These are phyloP conservation scores for Acer yangbiense DNA, from an alignment of 345 rosid species.

Conservation along the genomic window DNA sequence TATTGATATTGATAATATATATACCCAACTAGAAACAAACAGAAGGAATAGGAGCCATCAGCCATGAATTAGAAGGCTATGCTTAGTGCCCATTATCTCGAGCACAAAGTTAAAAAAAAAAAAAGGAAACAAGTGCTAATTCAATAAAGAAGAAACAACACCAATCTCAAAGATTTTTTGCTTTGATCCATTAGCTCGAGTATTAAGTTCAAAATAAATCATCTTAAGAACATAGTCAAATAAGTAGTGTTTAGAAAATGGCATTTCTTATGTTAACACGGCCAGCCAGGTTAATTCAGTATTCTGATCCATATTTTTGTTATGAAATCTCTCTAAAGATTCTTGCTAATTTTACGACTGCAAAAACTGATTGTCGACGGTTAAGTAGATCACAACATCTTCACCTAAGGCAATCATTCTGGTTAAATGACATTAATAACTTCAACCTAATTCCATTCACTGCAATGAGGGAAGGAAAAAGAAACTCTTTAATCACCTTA, in stretches of 20 bases:
- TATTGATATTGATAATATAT: not conserved
- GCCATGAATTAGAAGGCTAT: not conserved
- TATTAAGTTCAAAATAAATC: not conserved
- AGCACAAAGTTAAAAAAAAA: not conserved
- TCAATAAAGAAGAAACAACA: constrained; percentile 4
- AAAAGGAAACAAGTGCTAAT: not conserved
- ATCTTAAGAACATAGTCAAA: not conserved
- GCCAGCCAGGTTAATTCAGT: not conserved
- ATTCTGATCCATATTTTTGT: not conserved
- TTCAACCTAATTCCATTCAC: not conserved
- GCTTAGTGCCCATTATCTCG: not conserved
- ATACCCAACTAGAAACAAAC: not conserved
- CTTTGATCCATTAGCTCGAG: not conserved
- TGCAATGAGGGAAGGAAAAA: not conserved
- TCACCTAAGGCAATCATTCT: not conserved
- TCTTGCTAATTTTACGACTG: not conserved
- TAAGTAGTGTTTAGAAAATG: not conserved
- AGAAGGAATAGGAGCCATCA: not conserved
- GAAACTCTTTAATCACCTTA: not conserved
- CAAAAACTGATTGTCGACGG: not conserved
- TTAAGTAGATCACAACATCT: not conserved
- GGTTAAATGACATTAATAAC: not conserved
- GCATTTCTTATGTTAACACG: not conserved
- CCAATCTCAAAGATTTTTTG: not conserved
- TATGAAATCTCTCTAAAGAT: not conserved